These are phyloP conservation scores for Sclerotinia trifoliorum DNA, from an alignment of 2,329 filamentous ascomycete genomes.

Conservation along the genomic window DNA sequence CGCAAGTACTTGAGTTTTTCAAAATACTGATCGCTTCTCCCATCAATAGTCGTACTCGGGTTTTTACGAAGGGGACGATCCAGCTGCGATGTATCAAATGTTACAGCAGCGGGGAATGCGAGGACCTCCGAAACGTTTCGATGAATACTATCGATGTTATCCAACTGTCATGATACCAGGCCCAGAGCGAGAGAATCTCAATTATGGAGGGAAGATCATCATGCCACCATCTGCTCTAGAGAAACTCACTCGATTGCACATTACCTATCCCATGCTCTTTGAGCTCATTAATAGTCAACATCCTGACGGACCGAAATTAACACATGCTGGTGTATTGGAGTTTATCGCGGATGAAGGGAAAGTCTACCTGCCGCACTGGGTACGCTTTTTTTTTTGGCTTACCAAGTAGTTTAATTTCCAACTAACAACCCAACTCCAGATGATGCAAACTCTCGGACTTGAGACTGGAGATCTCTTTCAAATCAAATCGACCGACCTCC, in stretches of 20 bases:
- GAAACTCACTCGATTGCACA: conserved; percentile 92
- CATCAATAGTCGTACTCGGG: conserved; percentile 33
- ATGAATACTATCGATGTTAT: conserved; percentile 98
- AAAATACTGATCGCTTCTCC: conserved; percentile 25
- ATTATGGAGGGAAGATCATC: conserved; percentile 97
- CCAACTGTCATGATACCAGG: conserved; percentile 92
- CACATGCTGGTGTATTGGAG: conserved; percentile 92
- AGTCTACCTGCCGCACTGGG: conserved; percentile 95
- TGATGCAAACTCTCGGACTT: conserved; percentile 88
- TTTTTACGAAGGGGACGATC: conserved; percentile 37
- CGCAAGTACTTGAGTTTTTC: neutral
- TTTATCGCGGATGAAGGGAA: conserved; percentile 97
- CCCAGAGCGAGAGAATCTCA: conserved; percentile 81
- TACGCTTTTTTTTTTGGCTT: conserved; percentile 44
- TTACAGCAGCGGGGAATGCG: conserved; percentile 33
- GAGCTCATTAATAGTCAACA: conserved; percentile 88
- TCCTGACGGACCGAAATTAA: conserved; percentile 60
- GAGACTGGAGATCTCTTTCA: conserved; percentile 94
- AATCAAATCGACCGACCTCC: conserved; percentile 90
- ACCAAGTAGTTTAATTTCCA: neutral
- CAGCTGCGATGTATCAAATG: conserved; percentile 38
- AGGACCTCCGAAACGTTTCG: conserved; percentile 70
- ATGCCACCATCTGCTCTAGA: conserved; percentile 94
- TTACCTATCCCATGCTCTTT: conserved; percentile 96
- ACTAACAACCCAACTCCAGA: conserved; percentile 48